Evolutionary conservation across 2,329 filamentous ascomycete genomes (phyloP), one percentile per base, ranked within the genome.

Genomic region (Hansfordia pulvinata): DNA sequence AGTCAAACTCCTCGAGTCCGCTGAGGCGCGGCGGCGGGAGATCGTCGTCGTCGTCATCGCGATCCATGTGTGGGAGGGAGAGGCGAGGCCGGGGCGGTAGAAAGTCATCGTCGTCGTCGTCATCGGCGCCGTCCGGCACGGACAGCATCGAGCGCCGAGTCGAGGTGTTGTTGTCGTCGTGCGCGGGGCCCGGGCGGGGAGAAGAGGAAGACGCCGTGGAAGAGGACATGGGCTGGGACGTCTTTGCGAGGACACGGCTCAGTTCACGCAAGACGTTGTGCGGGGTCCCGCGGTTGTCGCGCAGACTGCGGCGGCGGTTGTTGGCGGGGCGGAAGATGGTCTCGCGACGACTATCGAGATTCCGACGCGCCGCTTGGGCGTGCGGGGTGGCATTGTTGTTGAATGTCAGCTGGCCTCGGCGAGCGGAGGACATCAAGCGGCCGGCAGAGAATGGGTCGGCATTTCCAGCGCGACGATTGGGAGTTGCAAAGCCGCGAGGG

Each of bases 311-410:
- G n/a, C 72, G 58, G 12, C 65, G 60, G 28, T 62, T 61, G 34
- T 63, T 64, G 11, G 68, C 69, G 0, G 72, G 72, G 0, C 72
- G 77, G 34, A 73, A 61, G 25, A 71, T 54, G 24, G 67, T 67
- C 3, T 64, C 62, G 21, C 72, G 64, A 5, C 71, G 66, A 35
- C 64, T 60, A 36, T 74, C 62, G 27, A 76, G 56, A 17, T 69
- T 62, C 23, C 65, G 58, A 25, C 62, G 62, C 22, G 72, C 72
- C 8, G 70, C 71, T 37, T 64, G 64, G 24, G 64, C 69, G 42
- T 77, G 72, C 0, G 72, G 72, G 11, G 72, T 76, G 3, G 60
- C 53, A n/a, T n/a, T n/a, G n/a, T n/a, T n/a, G n/a, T n/a, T n/a
- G n/a, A n/a, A n/a, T 9, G 54, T 53, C 45, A 58, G 54, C 34